Base-by-base conservation (phyloP, 345 rosid genomes). In the Hibiscus mutabilis region DNA sequence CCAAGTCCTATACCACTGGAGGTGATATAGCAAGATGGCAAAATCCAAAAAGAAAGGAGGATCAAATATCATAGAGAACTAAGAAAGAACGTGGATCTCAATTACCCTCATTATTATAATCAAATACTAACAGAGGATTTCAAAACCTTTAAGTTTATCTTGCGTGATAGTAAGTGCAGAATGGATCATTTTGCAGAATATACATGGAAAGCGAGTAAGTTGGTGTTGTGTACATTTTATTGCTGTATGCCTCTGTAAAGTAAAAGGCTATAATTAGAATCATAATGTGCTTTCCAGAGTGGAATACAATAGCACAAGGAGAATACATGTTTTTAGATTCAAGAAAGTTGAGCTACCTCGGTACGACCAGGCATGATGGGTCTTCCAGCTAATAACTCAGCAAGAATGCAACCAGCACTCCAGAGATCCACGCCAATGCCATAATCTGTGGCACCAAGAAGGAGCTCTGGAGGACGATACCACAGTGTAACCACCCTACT, bases 401-500 rank as follows among this genome's bases (percentile, higher is more conserved):
- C 92, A 37, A 90, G 81, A 77, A 90, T 90, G 79, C 96, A 88
- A 60, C 96, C 92, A 60, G 96, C 96, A 77, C 96, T 90, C 96
- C 92, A 90, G 9, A 90, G 88, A 73, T 90, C 96, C 47, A 90
- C 88, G 27, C 92, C 87, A 11, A 85, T 89, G 63, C 87, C 84
- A 80, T 90, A 90, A 75, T 90, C 89, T 61, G 96, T 90, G 74
- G 93, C 93, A 57, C 96, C 96, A 52, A 90, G 96, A 71, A 90
- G 96, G 82, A 90, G 96, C 84, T 90, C 96, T 0, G 92, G 96
- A 56, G 96, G 92, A 27, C 96, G 86, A 78, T 90, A 90, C 96
- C 96, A 90, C 19, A 90, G 74, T 18, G 96, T 90, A 72, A 90
- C 96, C 78, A 90, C 92, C 72, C 96, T 80, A 69, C 96, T 88